Conservation (phyloP, 768 basidiomycete genomes). For the Neoboletus brunneissimus region DNA sequence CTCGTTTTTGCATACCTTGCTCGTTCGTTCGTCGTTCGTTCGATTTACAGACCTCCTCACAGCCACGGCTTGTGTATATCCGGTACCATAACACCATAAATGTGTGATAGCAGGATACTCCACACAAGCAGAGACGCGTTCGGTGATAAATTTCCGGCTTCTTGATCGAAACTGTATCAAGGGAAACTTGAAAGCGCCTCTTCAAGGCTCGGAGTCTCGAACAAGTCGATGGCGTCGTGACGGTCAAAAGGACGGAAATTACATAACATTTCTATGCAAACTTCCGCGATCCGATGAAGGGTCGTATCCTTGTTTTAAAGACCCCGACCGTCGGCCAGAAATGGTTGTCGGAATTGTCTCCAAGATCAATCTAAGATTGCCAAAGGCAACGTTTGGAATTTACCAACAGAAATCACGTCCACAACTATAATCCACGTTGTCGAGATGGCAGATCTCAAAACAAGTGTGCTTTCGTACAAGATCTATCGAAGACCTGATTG, state of each 20-base stretch:
- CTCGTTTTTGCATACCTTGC: conserved; percentile 17
- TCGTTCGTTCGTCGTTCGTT: conserved; percentile 21
- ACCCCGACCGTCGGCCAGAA: too few species aligned
- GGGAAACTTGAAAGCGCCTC: not conserved
- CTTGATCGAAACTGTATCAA: not conserved
- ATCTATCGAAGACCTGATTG: not conserved
- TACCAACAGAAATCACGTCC: too few species aligned
- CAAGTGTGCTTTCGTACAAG: too few species aligned
- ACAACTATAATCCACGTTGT: too few species aligned
- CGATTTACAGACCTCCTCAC: too few species aligned
- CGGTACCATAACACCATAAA: not conserved
- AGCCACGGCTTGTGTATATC: not conserved
- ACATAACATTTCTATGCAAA: too few species aligned
- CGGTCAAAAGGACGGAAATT: conserved; percentile 11
- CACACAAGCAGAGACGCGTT: not conserved
- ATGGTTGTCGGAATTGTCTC: too few species aligned
- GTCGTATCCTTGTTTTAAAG: too few species aligned
- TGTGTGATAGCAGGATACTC: not conserved
- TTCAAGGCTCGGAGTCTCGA: not conserved
- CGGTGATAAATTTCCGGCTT: not conserved
- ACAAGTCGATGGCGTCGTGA: not conserved
- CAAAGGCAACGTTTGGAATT: too few species aligned
- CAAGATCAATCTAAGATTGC: too few species aligned
- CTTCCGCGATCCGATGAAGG: too few species aligned
- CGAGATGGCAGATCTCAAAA: too few species aligned